Evolutionary conservation across 441 rosid species (phyloP), one percentile per base, ranked within the genome.

Genomic region (Theobroma grandiflorum): DNA sequence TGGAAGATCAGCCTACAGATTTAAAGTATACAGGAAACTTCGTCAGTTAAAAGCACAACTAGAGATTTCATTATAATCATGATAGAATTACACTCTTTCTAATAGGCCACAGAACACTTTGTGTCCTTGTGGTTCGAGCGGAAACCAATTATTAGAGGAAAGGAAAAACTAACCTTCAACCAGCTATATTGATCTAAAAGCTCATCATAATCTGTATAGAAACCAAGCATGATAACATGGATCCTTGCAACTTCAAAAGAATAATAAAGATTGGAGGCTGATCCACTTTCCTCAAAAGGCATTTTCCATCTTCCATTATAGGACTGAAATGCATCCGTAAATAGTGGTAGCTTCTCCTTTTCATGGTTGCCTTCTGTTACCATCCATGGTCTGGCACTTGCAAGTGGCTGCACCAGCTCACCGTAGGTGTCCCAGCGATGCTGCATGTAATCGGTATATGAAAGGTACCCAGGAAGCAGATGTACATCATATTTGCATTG

Each of bases 301-400:
- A n/a, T n/a, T n/a, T n/a, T n/a, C n/a, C n/a, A n/a, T n/a, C n/a
- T n/a, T 26, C 95, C 86, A 87, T 95, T 94, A 55, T 85, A 97
- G 72, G 98, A 89, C 55, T 85, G 76, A 84, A 97, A 97, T 5
- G 89, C 95, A 87, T 91, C 95, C 65, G 81, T 87, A 6, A 97
- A 4, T 22, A 91, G 62, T 0, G 93, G 97, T 81, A 97, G 91
- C 80, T 18, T 83, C 89, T 96, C 99, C 80, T 81, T 82, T 68
- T 97, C 99, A 75, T 97, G 99, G 89, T 97, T 97, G 72, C 98
- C 99, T 85, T 95, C 81, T 1, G 99, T 97, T 55, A 97, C 99
- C 99, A 97, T 97, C 99, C 99, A 97, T 0, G 99, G 98, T 84
- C 92, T 92, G 31, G 95, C 87, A 82, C 98, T 97, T 31, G 99